These are phyloP conservation scores for Ceratocystiopsis minuta DNA, from an alignment of 2,329 filamentous ascomycete genomes.

Conservation along the genomic window DNA sequence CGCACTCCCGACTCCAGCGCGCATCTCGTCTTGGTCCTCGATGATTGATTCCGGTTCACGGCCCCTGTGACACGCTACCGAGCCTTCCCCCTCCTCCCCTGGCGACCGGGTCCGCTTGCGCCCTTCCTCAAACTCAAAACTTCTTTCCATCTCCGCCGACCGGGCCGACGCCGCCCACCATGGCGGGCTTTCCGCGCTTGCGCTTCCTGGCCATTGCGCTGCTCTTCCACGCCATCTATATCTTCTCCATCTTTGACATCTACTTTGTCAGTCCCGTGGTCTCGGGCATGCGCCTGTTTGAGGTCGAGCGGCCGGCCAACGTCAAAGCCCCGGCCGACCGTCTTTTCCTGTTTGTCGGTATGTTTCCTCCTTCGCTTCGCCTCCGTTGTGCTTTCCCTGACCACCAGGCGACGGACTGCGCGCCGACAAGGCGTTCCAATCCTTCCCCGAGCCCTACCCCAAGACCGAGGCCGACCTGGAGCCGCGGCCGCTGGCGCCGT, in stretches of 20 bases:
- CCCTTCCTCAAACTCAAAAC: no score
- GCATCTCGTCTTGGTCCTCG: no score
- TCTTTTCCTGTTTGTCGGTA: slow-evolving; percentile 84
- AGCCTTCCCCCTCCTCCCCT: no score
- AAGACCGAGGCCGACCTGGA: slow-evolving; percentile 44
- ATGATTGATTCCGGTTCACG: no score
- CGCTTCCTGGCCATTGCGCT: slow-evolving; percentile 79
- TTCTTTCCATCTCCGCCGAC: no score
- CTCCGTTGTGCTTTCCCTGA: not conserved
- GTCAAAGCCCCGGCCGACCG: slow-evolving; percentile 67
- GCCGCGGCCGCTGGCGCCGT: slow-evolving; percentile 73
- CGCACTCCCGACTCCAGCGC: no score
- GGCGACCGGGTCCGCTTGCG: no score
- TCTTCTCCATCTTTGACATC: slow-evolving; percentile 93
- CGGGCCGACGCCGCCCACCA: slow-evolving; percentile 12
- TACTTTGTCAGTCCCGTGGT: slow-evolving; percentile 98
- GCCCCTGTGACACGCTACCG: no score
- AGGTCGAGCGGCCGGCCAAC: slow-evolving; percentile 40
- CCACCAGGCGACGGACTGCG: slow-evolving; percentile 66
- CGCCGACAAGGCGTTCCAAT: slow-evolving; percentile 95
- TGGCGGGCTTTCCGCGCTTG: slow-evolving; percentile 45
- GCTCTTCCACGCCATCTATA: slow-evolving; percentile 83
- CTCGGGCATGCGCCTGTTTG: slow-evolving; percentile 76
- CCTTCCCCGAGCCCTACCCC: slow-evolving; percentile 70
- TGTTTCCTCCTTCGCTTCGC: not conserved